A percentile compares a stretch with the other conserved stretches of the same genome.
phyloP scores from a whole-genome alignment of 345 rosid genomes.

The Brassica nigra region DNA sequence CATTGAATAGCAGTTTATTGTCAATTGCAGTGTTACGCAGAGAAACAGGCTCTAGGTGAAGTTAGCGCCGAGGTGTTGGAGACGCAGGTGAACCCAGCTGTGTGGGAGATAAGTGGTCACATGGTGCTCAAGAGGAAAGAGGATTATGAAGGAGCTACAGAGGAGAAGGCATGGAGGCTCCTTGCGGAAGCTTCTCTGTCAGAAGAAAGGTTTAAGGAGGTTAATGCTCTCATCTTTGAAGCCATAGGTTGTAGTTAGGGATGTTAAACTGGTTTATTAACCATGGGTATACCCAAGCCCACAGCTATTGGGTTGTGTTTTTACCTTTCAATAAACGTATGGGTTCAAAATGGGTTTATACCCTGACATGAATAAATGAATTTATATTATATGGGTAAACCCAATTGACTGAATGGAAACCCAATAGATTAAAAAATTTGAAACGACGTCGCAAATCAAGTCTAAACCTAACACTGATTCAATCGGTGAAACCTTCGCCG shows the following conservation, averaged over 20 bases:
- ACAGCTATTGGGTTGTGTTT: no score
- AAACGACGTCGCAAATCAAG: no score
- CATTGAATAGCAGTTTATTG: conserved; percentile 9
- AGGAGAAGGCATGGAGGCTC: conserved; percentile 91
- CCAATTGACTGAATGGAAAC: no score
- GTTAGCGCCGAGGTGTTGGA: conserved; percentile 81
- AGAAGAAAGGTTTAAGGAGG: conserved; percentile 82
- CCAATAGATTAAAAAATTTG: no score
- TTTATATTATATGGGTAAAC: no score
- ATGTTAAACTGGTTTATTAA: no score
- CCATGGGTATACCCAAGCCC: no score
- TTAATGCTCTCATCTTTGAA: conserved; percentile 68
- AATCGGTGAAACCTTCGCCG: background rate
- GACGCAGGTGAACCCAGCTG: conserved; percentile 98
- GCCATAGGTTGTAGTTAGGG: conserved; percentile 48
- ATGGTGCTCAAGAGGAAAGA: conserved; percentile 91
- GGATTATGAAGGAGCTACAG: conserved; percentile 90
- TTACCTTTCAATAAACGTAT: no score
- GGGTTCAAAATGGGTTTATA: no score
- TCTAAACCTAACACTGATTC: no score
- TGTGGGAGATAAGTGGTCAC: conserved; percentile 98
- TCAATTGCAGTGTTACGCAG: conserved; percentile 81
- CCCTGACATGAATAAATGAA: no score
- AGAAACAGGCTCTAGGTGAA: conserved; percentile 99
- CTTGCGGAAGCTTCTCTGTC: conserved; percentile 93